Evolutionary conservation across 352 stramenopile genomes (phyloP), one percentile per base, ranked within the genome.

Genomic region (Phytophthora agathidicida): DNA sequence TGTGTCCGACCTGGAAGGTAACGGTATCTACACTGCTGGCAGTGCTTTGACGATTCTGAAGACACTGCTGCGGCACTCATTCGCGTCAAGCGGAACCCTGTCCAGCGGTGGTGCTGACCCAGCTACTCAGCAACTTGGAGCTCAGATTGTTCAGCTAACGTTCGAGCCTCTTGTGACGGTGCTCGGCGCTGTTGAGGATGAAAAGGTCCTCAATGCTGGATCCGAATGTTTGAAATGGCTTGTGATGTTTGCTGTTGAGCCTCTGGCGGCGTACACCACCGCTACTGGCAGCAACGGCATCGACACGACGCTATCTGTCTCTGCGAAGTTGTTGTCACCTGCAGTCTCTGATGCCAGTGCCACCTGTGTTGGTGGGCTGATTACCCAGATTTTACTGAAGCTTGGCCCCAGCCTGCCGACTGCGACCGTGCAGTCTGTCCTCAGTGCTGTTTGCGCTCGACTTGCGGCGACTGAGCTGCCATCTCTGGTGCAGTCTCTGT

Each of bases 181-280:
- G 1, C 65, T 94, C 8, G 44, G 75, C 7, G 59, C 60, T 16
- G 68, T 89, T 2, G 83, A 94, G 26, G 83, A 94, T 37, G 83
- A 91, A 11, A 91, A 88, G 50, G 77, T 92, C 22, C 69, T 94
- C 2, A 89, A 86, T 56, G 65, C 71, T 8, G 83, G 86, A 10
- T 81, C 83, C 1, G 83, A 94, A 50, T 92, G 83, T 60, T 75
- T 94, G 24, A 94, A 94, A 63, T 93, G 81, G 81, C 56, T 92
- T 20, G 80, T 94, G 5, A 90, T 91, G 80, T 88, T 91, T 49
- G 72, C 83, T 0, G 75, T 90, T 3, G 78, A 89, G 13, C 45
- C 84, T 30, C 60, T 94, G 4, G 72, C 75, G 9, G 70, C 81
- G 14, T 88, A 85, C 54, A 67, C 49, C 20, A 65, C 65, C 14